Evolutionary conservation across 495 filamentous ascomycete genomes (phyloP).

Genomic region (Bryoglossum gracile): DNA sequence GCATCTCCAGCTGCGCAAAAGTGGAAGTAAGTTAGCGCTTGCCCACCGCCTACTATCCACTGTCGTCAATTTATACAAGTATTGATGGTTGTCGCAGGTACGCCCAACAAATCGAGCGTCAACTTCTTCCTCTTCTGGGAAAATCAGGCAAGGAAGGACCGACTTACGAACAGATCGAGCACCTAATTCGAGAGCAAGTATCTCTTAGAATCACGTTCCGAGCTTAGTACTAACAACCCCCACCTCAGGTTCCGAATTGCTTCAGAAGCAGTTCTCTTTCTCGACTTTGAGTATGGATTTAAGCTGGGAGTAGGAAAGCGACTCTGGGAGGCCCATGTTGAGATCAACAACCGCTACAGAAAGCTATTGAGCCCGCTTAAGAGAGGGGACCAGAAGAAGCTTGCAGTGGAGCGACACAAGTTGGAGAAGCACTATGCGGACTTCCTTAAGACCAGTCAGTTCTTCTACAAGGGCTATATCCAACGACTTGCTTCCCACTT

Average conservation of each 20-base stretch:
- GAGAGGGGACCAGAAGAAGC: slow-evolving; percentile 40
- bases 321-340: slow-evolving; percentile 74
- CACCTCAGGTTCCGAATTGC: slow-evolving; percentile 25
- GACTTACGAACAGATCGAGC: slow-evolving; percentile 50
- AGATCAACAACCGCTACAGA: slow-evolving; percentile 69
- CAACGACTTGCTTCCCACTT: slow-evolving; percentile 68
- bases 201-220: not conserved
- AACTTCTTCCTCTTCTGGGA: slow-evolving; percentile 28
- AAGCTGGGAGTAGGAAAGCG: slow-evolving; percentile 54
- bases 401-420: slow-evolving; percentile 66
- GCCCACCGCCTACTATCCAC: not conserved
- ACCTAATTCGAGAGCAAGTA: slow-evolving; percentile 51
- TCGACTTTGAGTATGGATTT: slow-evolving; percentile 63
- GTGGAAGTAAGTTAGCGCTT: slow-evolving; percentile 27
- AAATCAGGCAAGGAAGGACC: slow-evolving; percentile 27
- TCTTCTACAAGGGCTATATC: slow-evolving; percentile 81
- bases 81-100: too few relatives aligned
- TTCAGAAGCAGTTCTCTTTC: slow-evolving; percentile 65
- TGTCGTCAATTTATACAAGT: too few relatives aligned
- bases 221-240: slow-evolving; percentile 6
- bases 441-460: slow-evolving; percentile 79
- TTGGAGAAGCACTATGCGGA: slow-evolving; percentile 68
- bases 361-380: slow-evolving; percentile 43
- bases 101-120: slow-evolving; percentile 20
- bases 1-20: slow-evolving; percentile 6